Evolutionary conservation across 768 basidiomycete species (phyloP).

Genomic region (Psilocybe sp.): DNA sequence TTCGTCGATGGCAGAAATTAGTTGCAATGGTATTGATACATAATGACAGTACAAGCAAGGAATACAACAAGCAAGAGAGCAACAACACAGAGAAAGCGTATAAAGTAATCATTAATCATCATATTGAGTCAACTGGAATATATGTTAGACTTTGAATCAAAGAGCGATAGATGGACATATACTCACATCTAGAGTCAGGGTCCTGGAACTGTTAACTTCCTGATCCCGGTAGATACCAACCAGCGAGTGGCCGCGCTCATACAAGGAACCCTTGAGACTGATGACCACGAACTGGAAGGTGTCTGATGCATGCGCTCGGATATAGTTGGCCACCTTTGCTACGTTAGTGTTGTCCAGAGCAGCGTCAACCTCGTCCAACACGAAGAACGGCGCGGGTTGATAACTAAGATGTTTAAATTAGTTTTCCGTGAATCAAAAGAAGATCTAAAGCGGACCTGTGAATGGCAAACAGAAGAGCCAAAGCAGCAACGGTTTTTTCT

Average conservation of each 20-base stretch:
- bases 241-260: conserved; percentile 85
- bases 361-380: conserved; percentile 97
- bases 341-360: conserved; percentile 99
- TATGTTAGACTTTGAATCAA: conserved; percentile 1
- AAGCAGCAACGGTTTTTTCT: conserved; percentile 96
- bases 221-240: conserved; percentile 96
- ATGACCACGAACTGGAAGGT: conserved; percentile 96
- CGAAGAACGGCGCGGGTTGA: conserved; percentile 96
- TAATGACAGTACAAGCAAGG: conserved; percentile 3
- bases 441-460: conserved; percentile 59
- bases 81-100: background rate
- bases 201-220: conserved; percentile 87
- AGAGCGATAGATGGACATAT: background rate
- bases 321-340: conserved; percentile 92
- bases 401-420: conserved; percentile 51
- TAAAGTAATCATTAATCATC: conserved; percentile 38
- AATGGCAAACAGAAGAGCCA: conserved; percentile 95
- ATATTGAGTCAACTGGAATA: conserved; percentile 55
- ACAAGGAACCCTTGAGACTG: conserved; percentile 90
- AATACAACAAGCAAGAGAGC: conserved; percentile 3
- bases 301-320: conserved; percentile 78
- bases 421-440: background rate
- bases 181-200: conserved; percentile 87
- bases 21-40: conserved; percentile 1
- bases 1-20: background rate